Base-by-base conservation (phyloP, 129 eudicot genomes). In the Artemisia argyi region DNA sequence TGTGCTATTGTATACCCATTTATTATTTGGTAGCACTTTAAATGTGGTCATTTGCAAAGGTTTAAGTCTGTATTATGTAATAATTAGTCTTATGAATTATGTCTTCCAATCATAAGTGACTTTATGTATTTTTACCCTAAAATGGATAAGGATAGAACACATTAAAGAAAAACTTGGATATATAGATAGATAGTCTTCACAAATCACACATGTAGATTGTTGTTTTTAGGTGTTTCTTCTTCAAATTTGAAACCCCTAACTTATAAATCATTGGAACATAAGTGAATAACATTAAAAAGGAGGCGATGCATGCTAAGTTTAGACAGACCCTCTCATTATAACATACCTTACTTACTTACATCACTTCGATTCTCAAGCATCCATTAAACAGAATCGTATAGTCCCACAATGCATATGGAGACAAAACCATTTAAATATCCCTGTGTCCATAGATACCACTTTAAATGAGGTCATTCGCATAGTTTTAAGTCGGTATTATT, bases 301-400 rank as follows among this genome's bases (percentile, higher is more conserved):
- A n/a, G 76, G 59, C n/a, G n/a, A n/a, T n/a, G 2, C 7, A 2
- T 22, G 42, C 66, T 18, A 22, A 71, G 3, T 66, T 11, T 59
- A 76, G 13, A 15, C 70, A 19, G 19, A 15, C 61, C 49, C 28
- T 55, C 52, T 13, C 39, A 67, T 17, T 11, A 20, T 16, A 18
- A 57, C 60, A 42, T 26, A 16, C 10, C 22, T 71, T 71, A 5
- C 17, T 62, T 46, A 5, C 17, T 62, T 46, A 78, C 76, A 68
- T 71, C 65, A 63, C 65, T 51, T 70, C 13, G 46, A 39, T 39
- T 10, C 53, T 70, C 67, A 53, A 78, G 79, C 66, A 66, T 76
- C 80, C 39, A 57, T 39, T 15, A 66, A 76, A 55, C 48, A 9
- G 77, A 78, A 78, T 71, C 77, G n/a, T 53, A 15, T 63, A 24